Evolutionary conservation across 768 basidiomycete genomes (phyloP), one percentile per base, ranked within the genome.

Genomic region (Bullera alba): DNA sequence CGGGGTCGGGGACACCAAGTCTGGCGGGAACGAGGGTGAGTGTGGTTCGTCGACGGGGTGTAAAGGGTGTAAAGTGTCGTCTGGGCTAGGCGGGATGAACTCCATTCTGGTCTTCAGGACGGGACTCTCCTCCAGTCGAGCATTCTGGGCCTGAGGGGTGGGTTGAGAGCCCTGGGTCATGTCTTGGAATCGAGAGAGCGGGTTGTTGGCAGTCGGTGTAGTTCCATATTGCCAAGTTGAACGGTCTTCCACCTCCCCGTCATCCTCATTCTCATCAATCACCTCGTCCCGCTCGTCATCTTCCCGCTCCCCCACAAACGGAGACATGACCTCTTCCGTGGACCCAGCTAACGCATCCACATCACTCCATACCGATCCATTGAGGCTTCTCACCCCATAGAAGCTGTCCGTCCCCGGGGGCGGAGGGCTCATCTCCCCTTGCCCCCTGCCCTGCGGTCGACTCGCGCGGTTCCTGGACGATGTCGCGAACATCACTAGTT

Each of bases 11-110:
- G 8, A n/a, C n/a, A n/a, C n/a, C n/a, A n/a, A n/a, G n/a, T n/a
- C n/a, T n/a, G 49, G 28, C 36, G n/a, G 6, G 6, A 30, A 21
- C 27, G 38, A 53, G 38, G 28, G 28, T 14, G 21, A 34, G 5
- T 30, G 10, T 27, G 16, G 17, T 17, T 30, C 32, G 25, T 50
- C 49, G 6, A 10, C 37, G 8, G 8, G 37, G 19, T 39, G 12
- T 14, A 56, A 39, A 30, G 54, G 54, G 38, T 56, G 54, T 16
- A 56, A 37, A 4, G 54, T 51, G 39, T 53, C 48, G 36, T 58
- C 52, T 6, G 56, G 56, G 51, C 56, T 58, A 15, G 56, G 56
- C 2, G 56, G 56, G 6, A 45, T 50, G 43, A 58, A 29, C 43
- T 10, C 7, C 32, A n/a, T 34, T 19, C 26, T 28, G 38, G 38